These are phyloP conservation scores for Jaltomata sinuosa DNA, from an alignment of 257 asterid species.

Conservation along the genomic window DNA sequence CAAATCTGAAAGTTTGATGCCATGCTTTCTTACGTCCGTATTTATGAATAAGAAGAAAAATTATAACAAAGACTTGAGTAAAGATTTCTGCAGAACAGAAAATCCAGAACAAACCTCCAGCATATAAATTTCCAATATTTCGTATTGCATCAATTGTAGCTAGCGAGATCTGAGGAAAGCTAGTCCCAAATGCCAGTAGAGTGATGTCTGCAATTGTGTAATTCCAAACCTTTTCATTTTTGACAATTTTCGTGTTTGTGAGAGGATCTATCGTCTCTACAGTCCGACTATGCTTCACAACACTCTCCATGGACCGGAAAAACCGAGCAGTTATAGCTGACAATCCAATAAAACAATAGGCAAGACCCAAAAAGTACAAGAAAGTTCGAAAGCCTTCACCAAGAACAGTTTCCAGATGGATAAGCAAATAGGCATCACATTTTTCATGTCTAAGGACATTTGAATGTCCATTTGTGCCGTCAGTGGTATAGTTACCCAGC, in stretches of 20 bases:
- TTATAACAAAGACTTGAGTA: background rate
- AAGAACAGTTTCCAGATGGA: slow-evolving; percentile 41
- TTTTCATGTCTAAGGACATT: slow-evolving; percentile 21
- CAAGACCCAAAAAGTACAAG: slow-evolving; percentile 58
- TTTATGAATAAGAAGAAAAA: background rate
- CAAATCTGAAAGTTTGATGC: background rate
- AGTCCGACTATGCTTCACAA: slow-evolving; percentile 65
- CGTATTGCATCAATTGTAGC: slow-evolving; percentile 92
- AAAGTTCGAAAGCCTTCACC: slow-evolving; percentile 42
- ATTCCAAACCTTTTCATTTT: slow-evolving; percentile 73
- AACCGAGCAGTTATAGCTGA: slow-evolving; percentile 88
- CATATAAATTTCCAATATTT: slow-evolving; percentile 61
- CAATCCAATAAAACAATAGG: slow-evolving; percentile 80
- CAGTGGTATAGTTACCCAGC: slow-evolving; percentile 13
- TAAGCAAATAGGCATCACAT: slow-evolving; percentile 44
- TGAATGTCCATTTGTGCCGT: slow-evolving; percentile 15
- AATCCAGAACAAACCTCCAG: slow-evolving; percentile 64
- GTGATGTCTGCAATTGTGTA: slow-evolving; percentile 82
- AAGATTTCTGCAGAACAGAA: background rate
- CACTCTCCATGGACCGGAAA: slow-evolving; percentile 88
- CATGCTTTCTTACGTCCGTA: background rate
- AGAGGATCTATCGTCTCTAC: slow-evolving; percentile 54
- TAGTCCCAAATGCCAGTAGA: slow-evolving; percentile 89
- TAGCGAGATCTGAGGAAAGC: slow-evolving; percentile 94
- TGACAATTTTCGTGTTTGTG: slow-evolving; percentile 39